phyloP scores from a whole-genome alignment of 371 early-diverging fungal genomes.

The Chytridiales sp. region DNA sequence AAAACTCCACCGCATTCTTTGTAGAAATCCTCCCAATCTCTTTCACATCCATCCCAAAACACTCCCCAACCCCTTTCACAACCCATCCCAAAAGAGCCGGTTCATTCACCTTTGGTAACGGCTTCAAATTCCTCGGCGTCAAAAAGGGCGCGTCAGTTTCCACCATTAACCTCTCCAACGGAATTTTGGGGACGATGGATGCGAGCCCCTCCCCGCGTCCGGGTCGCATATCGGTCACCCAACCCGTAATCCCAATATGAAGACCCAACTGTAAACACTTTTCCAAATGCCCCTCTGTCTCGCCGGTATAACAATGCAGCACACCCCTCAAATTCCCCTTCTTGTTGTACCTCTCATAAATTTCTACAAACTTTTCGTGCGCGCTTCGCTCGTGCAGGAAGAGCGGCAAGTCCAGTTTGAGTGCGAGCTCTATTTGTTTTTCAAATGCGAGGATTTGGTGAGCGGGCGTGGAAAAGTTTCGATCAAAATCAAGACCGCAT shows the following conservation, averaged over 20 bases:
- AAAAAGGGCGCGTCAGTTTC: constrained; percentile 57
- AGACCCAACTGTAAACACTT: constrained; percentile 47
- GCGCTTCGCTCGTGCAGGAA: constrained; percentile 57
- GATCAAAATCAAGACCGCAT: constrained; percentile 60
- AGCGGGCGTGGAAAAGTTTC: constrained; percentile 44
- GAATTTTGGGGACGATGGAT: constrained; percentile 44
- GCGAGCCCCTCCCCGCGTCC: constrained; percentile 35
- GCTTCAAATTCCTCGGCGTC: constrained; percentile 30
- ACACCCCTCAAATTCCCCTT: constrained; percentile 41
- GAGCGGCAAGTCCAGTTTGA: constrained; percentile 40
- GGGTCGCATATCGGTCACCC: constrained; percentile 43
- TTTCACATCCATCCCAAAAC: constrained; percentile 17
- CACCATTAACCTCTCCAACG: constrained; percentile 46
- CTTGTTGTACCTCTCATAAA: no score
- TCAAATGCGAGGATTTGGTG: constrained; percentile 49
- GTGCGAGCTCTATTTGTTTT: constrained; percentile 19
- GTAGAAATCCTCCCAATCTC: constrained; percentile 26
- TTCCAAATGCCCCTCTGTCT: constrained; percentile 30
- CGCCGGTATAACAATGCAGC: constrained; percentile 59
- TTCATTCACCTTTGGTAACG: constrained; percentile 22
- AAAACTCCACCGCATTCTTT: constrained; percentile 24
- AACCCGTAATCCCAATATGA: constrained; percentile 64
- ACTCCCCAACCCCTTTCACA: constrained; percentile 30
- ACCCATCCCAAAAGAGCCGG: constrained; percentile 27
- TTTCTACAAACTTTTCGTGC: constrained; percentile 46